Evolutionary conservation across 257 asterid genomes (phyloP).

Genomic region (Solanum clarkiae): DNA sequence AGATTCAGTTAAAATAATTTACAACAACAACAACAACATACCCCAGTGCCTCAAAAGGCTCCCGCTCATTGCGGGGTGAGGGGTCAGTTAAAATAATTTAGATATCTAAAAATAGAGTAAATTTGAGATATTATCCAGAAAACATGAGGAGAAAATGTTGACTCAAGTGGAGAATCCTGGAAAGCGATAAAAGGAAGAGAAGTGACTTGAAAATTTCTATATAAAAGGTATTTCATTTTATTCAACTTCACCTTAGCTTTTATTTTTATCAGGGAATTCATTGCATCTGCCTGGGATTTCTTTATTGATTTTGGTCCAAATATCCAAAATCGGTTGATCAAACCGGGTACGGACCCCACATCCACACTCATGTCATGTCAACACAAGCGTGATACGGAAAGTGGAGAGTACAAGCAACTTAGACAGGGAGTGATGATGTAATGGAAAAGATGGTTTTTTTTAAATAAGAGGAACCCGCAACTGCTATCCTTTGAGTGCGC

Average conservation of each 20-base stretch:
- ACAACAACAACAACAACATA: too few relatives aligned
- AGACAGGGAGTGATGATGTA: neutral
- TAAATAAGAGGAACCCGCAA: too few relatives aligned
- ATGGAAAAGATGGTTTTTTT: too few relatives aligned
- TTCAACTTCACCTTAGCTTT: neutral
- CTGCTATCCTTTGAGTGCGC: too few relatives aligned
- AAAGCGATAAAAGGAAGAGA: neutral
- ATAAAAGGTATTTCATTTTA: neutral
- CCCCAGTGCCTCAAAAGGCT: too few relatives aligned
- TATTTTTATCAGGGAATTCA: neutral
- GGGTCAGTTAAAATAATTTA: too few relatives aligned
- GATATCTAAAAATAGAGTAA: neutral
- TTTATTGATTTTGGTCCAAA: neutral
- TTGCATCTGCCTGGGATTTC: neutral
- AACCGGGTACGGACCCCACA: neutral
- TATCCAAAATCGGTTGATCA: neutral
- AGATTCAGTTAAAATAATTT: too few relatives aligned
- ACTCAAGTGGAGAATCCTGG: neutral
- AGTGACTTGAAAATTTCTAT: neutral
- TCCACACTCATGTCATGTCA: neutral
- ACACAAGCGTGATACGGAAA: neutral
- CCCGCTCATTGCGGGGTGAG: too few relatives aligned
- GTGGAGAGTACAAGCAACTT: neutral
- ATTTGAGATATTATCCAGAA: neutral
- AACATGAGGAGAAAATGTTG: neutral